Base-by-base conservation (phyloP, 2,329 filamentous ascomycete genomes). In the Botrytis porri region DNA sequence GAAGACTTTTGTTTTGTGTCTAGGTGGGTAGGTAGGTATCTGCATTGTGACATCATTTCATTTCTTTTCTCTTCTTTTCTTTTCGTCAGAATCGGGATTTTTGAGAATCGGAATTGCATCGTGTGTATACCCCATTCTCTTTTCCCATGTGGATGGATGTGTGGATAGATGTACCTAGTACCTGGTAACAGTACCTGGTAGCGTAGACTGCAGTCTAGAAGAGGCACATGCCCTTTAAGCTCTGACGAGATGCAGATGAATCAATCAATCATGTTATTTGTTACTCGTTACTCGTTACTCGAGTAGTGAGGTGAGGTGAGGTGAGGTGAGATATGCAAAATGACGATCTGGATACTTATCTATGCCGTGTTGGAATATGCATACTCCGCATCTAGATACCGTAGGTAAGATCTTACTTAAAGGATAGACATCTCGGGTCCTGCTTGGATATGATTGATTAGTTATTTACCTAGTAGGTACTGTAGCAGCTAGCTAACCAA, bases 31-130 rank as follows among this genome's bases (percentile, higher is more conserved):
- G n/a, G n/a, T n/a, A n/a, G n/a, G n/a, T n/a, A n/a, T n/a, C 29
- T 71, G 61, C 48, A 65, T 25, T n/a, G 45, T 71, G 70, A 71
- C 61, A 65, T 71, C 48, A 71, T 41, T 57, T 69, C 20, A 10
- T 43, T n/a, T n/a, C n/a, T n/a, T n/a, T n/a, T n/a, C n/a, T n/a
- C n/a, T n/a, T n/a, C n/a, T n/a, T n/a, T n/a, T n/a, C n/a, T n/a
- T n/a, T n/a, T n/a, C n/a, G n/a, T n/a, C n/a, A n/a, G n/a, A n/a
- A n/a, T n/a, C n/a, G n/a, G n/a, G n/a, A n/a, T n/a, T n/a, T n/a
- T n/a, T n/a, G n/a, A n/a, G n/a, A n/a, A n/a, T n/a, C n/a, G n/a
- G n/a, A 45, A 45, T 8, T 7, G 43, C 20, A 45, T 45, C 43
- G 43, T 45, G 5, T 1, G 37, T 4, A 7, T 37, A 8, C 18